Percentiles rank a stretch among this genome's conserved stretches.
Evolutionary conservation across 2,329 filamentous ascomycete species (phyloP).

Genomic region (Rhinocladiella mackenziei): DNA sequence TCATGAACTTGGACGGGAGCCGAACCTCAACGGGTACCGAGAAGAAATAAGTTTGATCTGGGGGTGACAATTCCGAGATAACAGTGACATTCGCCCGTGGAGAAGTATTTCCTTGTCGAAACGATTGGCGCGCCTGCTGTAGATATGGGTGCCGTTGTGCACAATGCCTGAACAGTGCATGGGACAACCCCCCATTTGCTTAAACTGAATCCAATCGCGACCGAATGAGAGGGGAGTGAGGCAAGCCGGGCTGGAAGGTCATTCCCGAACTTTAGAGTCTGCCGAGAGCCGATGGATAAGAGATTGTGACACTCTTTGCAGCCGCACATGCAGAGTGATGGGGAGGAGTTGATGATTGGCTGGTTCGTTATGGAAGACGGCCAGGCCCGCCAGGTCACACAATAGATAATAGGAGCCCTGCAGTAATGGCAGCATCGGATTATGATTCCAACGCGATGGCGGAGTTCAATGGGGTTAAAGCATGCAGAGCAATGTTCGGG

Average conservation of each 20-base stretch:
- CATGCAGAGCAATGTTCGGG: too few species aligned
- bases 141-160: conserved; percentile 1
- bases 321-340: conserved; percentile 16
- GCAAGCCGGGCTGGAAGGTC: not conserved
- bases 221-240: conserved; percentile 1
- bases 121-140: not conserved
- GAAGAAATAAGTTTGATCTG: not conserved
- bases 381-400: conserved; percentile 10
- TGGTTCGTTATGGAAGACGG: conserved; percentile 15
- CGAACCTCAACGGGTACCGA: not conserved
- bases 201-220: conserved; percentile 2
- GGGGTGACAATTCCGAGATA: too few species aligned
- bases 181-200: not conserved
- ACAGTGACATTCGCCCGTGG: not conserved
- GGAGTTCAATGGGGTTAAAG: not conserved
- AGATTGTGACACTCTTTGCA: conserved; percentile 6
- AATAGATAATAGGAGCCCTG: conserved; percentile 4
- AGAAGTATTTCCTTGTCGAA: not conserved
- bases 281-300: conserved; percentile 5
- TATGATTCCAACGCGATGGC: not conserved
- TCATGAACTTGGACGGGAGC: not conserved
- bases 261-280: conserved; percentile 5
- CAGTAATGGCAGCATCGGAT: not conserved
- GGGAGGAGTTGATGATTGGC: conserved; percentile 14
- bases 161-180: conserved; percentile 3